Conservation (phyloP, 164 flowering plant genomes). For the Houttuynia cordata region DNA sequence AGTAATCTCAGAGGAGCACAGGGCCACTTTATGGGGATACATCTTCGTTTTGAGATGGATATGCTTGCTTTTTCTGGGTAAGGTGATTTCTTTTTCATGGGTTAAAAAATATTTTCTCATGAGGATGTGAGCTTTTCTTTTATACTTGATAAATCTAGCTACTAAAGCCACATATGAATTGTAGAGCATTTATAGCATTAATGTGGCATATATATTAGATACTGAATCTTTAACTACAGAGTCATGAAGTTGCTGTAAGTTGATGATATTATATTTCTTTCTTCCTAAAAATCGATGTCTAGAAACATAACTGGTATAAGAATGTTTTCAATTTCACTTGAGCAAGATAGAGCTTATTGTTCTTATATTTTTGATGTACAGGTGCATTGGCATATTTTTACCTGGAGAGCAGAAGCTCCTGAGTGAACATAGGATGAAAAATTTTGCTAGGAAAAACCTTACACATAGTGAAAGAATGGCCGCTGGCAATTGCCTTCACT, state of each 20-base stretch:
- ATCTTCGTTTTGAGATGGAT: conserved; percentile 99
- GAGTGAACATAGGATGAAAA: conserved; percentile 61
- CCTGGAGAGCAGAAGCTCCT: conserved; percentile 56
- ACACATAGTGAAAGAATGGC: conserved; percentile 73
- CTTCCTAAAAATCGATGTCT: no score
- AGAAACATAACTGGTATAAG: no score
- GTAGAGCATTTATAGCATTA: no score
- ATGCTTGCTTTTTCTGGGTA: conserved; percentile 99
- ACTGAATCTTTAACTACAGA: no score
- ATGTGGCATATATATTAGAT: no score
- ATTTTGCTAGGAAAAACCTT: conserved; percentile 72
- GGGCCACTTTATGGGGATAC: conserved; percentile 97
- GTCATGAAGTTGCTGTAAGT: no score
- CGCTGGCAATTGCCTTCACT: conserved; percentile 92
- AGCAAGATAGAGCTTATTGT: background rate
- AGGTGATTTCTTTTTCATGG: conserved; percentile 3
- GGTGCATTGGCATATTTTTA: conserved; percentile 86
- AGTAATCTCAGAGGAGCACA: conserved; percentile 71
- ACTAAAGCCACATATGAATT: no score
- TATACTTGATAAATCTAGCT: no score
- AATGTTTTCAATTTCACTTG: background rate
- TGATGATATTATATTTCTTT: no score
- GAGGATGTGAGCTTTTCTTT: no score
- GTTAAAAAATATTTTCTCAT: no score
- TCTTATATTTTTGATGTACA: conserved; percentile 12